phyloP scores from a whole-genome alignment of 2,329 filamentous ascomycete species.

The Fusarium sambucinum region DNA sequence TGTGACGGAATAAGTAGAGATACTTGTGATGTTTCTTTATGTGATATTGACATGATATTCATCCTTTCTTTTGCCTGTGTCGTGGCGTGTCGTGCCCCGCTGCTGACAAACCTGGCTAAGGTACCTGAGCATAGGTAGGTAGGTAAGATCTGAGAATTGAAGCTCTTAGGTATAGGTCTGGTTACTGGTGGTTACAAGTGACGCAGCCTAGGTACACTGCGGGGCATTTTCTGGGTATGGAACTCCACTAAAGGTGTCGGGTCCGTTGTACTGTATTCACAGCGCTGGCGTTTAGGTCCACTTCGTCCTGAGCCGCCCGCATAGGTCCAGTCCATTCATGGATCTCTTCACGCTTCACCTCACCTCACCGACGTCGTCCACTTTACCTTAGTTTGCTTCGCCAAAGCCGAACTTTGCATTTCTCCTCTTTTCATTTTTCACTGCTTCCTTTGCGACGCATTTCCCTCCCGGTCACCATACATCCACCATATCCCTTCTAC shows the following conservation, averaged over 20 bases:
- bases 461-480: conserved; percentile 8
- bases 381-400: conserved; percentile 40
- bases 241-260: conserved; percentile 35
- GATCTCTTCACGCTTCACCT: conserved; percentile 43
- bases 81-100: conserved; percentile 27
- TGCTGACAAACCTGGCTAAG: conserved; percentile 36
- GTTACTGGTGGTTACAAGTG: conserved; percentile 37
- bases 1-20: conserved; percentile 23
- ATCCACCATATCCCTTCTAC: conserved; percentile 13
- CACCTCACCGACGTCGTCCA: conserved; percentile 48
- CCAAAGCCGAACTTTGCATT: conserved; percentile 40
- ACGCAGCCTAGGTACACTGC: conserved; percentile 31
- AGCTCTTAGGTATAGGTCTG: conserved; percentile 14
- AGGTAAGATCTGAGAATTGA: conserved; percentile 6
- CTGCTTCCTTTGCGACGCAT: conserved; percentile 35
- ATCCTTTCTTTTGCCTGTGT: conserved; percentile 1
- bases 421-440: conserved; percentile 42
- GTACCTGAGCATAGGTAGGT: conserved; percentile 2
- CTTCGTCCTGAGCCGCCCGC: conserved; percentile 29
- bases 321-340: conserved; percentile 19
- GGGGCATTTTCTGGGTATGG: conserved; percentile 28
- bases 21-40: conserved; percentile 12
- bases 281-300: conserved; percentile 36
- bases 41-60: conserved; percentile 21
- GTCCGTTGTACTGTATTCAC: conserved; percentile 27